Evolutionary conservation across 805 yeast genomes (phyloP).

Genomic region (Helenozyma rhizophorensis): DNA sequence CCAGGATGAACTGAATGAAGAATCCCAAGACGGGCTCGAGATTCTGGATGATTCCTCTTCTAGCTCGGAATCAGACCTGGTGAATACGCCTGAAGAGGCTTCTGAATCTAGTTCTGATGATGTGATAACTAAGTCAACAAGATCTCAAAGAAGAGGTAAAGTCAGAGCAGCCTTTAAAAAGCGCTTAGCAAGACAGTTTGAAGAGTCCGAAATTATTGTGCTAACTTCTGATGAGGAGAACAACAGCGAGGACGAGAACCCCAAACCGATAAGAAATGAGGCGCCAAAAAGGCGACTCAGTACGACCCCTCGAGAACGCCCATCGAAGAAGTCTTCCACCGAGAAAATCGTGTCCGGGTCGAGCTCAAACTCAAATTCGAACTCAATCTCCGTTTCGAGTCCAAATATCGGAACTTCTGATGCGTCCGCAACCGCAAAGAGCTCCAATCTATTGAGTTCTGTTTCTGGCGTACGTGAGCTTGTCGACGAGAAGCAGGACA

Average conservation of each 20-base stretch:
- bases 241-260: background rate
- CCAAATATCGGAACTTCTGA: no score
- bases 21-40: background rate
- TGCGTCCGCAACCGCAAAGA: no score
- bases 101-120: background rate
- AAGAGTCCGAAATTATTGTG: slow-evolving; percentile 7
- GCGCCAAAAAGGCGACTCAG: no score
- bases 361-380: background rate
- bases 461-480: no score
- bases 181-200: slow-evolving; percentile 7
- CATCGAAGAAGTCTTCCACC: background rate
- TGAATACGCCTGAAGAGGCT: background rate
- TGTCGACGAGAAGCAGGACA: no score
- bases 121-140: background rate
- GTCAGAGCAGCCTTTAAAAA: slow-evolving; percentile 5
- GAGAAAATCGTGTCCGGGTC: background rate
- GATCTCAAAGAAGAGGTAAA: background rate
- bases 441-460: no score
- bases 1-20: background rate
- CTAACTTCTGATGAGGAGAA: slow-evolving; percentile 1
- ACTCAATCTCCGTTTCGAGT: background rate
- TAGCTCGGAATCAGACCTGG: no score
- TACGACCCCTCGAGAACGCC: background rate
- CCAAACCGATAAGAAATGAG: background rate
- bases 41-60: background rate